These are phyloP conservation scores for Nakazawaea holstii DNA, from an alignment of 805 yeast species.

Conservation along the genomic window DNA sequence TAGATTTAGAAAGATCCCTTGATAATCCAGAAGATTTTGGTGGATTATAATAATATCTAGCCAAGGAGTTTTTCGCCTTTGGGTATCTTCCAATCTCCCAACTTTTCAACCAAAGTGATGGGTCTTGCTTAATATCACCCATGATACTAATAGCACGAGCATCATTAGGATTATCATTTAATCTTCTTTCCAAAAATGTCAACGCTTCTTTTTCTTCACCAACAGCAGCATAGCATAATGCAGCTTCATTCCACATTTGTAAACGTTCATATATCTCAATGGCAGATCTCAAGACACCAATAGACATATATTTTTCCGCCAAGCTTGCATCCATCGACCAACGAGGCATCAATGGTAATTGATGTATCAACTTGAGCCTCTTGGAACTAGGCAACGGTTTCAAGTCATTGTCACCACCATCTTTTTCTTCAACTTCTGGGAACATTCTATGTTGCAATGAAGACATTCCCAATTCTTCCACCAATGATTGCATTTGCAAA, in stretches of 20 bases:
- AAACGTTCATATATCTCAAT: slow-evolving; percentile 82
- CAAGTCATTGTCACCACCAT: slow-evolving; percentile 24
- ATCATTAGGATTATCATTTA: slow-evolving; percentile 58
- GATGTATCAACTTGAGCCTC: slow-evolving; percentile 67
- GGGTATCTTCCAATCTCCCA: slow-evolving; percentile 85
- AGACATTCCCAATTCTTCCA: slow-evolving; percentile 78
- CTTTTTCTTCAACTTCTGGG: slow-evolving; percentile 34
- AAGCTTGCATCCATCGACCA: slow-evolving; percentile 79
- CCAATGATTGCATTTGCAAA: slow-evolving; percentile 85
- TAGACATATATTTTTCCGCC: slow-evolving; percentile 80
- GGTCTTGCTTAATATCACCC: slow-evolving; percentile 81
- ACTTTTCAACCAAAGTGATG: slow-evolving; percentile 72
- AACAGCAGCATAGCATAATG: slow-evolving; percentile 83
- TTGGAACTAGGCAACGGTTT: slow-evolving; percentile 35
- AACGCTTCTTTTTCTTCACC: slow-evolving; percentile 70
- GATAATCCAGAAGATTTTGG: slow-evolving; percentile 48
- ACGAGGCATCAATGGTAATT: slow-evolving; percentile 71
- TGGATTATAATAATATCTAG: slow-evolving; percentile 64
- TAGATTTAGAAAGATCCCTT: slow-evolving; percentile 47
- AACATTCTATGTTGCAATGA: slow-evolving; percentile 47
- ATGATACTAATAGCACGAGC: slow-evolving; percentile 79
- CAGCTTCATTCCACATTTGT: slow-evolving; percentile 73
- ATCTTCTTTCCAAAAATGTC: slow-evolving; percentile 46
- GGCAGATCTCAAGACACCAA: slow-evolving; percentile 84
- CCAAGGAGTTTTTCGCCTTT: slow-evolving; percentile 80